phyloP scores from a whole-genome alignment of 2,329 filamentous ascomycete genomes.

The Aspergillus spinulosporus region DNA sequence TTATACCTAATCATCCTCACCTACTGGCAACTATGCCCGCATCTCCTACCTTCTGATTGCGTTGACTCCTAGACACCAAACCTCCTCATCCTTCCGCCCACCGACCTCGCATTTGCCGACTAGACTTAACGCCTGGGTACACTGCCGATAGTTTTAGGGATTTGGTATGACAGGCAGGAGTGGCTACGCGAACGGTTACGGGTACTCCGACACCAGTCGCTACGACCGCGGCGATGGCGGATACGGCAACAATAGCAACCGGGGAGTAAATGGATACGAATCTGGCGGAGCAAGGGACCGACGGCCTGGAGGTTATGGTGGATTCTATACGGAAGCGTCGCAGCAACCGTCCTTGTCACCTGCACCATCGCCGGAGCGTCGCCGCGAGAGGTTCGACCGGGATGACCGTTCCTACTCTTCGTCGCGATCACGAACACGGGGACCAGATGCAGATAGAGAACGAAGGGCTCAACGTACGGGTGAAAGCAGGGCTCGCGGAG shows the following conservation, averaged over 20 bases:
- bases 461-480: conserved; percentile 28
- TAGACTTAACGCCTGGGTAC: conserved; percentile 15
- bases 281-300: conserved; percentile 32
- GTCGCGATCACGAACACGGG: conserved; percentile 38
- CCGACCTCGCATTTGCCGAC: conserved; percentile 19
- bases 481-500: conserved; percentile 26
- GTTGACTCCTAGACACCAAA: conserved; percentile 19
- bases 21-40: conserved; percentile 28
- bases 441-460: conserved; percentile 32
- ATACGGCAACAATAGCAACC: conserved; percentile 32
- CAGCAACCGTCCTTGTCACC: conserved; percentile 30
- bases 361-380: conserved; percentile 34
- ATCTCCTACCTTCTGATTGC: conserved; percentile 17
- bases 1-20: background rate
- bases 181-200: conserved; percentile 41
- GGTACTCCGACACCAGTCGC: conserved; percentile 37
- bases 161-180: conserved; percentile 39
- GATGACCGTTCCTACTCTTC: conserved; percentile 36
- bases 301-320: conserved; percentile 47
- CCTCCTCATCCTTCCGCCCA: conserved; percentile 4
- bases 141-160: conserved; percentile 7
- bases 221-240: conserved; percentile 37
- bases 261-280: conserved; percentile 37
- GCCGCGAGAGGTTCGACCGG: conserved; percentile 34
- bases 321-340: conserved; percentile 40